Evolutionary conservation across 192 early-diverging fungal genomes (phyloP), one percentile per base, ranked within the genome.

Genomic region (Coemansia sp.): DNA sequence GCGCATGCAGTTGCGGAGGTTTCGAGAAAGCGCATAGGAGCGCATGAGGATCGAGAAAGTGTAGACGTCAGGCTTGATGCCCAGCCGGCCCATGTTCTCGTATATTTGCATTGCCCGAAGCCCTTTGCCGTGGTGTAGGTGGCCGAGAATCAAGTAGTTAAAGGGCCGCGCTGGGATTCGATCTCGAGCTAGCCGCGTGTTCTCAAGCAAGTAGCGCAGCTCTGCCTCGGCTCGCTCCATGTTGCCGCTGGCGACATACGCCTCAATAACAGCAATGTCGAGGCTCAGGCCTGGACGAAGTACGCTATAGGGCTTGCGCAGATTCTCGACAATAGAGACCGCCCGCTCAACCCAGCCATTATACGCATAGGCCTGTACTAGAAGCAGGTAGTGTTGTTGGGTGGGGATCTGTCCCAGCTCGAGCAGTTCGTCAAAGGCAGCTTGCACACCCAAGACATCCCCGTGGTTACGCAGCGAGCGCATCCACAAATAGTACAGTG

Each of bases 31-130:
- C n/a, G 92, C 88, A 45, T 91, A 92, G 6, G 87, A 89, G 71
- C 85, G 76, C 62, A 99, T 72, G 21, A 99, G 68, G 0, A 90
- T 89, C 47, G 92, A 88, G 75, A 89, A 96, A 0, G 94, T 95
- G 58, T 87, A 72, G 6, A 70, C 65, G 66, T 92, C 88, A 0
- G 95, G 93, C 52, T 79, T 74, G 55, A 94, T 89, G 21, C 93
- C 94, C 57, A 88, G 72, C 0, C 77, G 66, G 9, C 84, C 76
- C 94, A 99, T 96, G 66, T 94, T 89, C 28, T 88, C 82, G 31
- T 95, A 83, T 6, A 93, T 69, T 9, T 71, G 77, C 65, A 93
- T 94, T 1, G 92, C 89, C 62, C 92, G 87, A 26, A 61, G 42
- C 66, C 90, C 94, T 68, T 94, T 56, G 38, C 79, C 71, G 9